Percentiles rank a stretch among this genome's conserved stretches.
phyloP scores from a whole-genome alignment of 768 basidiomycete species.

The Amylocystis lapponica region DNA sequence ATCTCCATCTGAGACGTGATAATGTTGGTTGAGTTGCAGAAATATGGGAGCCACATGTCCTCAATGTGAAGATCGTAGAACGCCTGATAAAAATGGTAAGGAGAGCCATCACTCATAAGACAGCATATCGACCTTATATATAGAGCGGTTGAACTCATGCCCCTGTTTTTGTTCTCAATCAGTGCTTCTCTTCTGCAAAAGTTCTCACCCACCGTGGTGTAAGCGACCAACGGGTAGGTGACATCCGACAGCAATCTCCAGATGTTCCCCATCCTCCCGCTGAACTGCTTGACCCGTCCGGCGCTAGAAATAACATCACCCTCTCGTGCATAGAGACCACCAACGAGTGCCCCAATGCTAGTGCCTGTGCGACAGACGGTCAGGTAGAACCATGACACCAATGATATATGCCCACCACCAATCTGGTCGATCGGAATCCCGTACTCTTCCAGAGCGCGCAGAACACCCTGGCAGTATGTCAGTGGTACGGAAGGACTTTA shows the following conservation, averaged over 20 bases:
- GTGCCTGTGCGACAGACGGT: constrained; percentile 43
- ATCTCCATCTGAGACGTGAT: constrained; percentile 95
- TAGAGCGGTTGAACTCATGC: constrained; percentile 89
- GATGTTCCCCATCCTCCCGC: constrained; percentile 86
- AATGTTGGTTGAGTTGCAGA: constrained; percentile 97
- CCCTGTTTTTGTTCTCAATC: constrained; percentile 45
- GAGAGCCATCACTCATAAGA: background rate
- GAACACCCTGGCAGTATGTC: constrained; percentile 58
- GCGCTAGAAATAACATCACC: constrained; percentile 83
- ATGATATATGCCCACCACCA: constrained; percentile 46
- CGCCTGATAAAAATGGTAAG: constrained; percentile 36
- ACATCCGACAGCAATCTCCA: constrained; percentile 94
- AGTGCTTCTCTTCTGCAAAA: no score
- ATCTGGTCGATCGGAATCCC: constrained; percentile 94
- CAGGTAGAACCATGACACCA: background rate
- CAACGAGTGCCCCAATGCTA: constrained; percentile 89
- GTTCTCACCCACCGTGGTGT: constrained; percentile 68
- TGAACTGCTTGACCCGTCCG: constrained; percentile 88
- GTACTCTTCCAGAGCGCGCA: constrained; percentile 87
- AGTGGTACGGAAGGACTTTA: no score
- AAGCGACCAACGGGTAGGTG: constrained; percentile 87
- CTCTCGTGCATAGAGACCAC: constrained; percentile 92
- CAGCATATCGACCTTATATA: constrained; percentile 68
- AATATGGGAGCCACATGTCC: constrained; percentile 98
- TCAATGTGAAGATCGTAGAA: constrained; percentile 94